Evolutionary conservation across 1,284 basidiomycete species (phyloP).

Genomic region (Trichosporon sp.): DNA sequence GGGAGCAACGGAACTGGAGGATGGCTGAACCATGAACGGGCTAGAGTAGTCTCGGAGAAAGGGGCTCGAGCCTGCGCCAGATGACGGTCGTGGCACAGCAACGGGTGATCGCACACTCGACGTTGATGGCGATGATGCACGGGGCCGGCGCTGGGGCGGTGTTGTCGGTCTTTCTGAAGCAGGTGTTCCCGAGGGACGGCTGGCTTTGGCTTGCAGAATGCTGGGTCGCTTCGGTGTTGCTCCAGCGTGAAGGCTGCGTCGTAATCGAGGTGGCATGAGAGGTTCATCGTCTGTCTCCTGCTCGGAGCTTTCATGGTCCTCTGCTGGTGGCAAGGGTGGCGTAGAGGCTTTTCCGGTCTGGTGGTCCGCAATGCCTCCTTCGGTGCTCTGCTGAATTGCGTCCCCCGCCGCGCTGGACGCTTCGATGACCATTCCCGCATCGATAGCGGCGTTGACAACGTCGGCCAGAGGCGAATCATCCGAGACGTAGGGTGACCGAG

Average conservation of each 20-base stretch:
- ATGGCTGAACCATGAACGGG: not conserved
- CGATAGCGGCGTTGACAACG: conserved; percentile 8
- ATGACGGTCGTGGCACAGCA: not conserved
- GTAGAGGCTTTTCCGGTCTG: not conserved
- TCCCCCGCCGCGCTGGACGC: not conserved
- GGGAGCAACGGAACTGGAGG: not conserved
- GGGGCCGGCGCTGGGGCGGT: not conserved
- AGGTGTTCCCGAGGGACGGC: not conserved
- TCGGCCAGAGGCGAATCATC: not conserved
- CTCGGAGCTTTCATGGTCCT: not conserved
- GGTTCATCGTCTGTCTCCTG: not conserved
- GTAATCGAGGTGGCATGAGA: not conserved
- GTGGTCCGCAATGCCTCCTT: not conserved
- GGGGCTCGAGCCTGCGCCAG: not conserved
- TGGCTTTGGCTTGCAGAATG: not conserved
- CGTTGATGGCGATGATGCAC: not conserved
- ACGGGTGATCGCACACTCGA: not conserved
- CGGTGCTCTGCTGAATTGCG: not conserved
- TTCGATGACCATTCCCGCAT: conserved; percentile 10
- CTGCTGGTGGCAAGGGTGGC: not conserved
- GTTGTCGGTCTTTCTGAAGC: not conserved
- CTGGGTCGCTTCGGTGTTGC: not conserved
- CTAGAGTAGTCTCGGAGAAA: not conserved
- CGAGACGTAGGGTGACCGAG: not conserved
- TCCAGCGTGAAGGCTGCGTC: not conserved